Base-by-base conservation (phyloP, 2,329 filamentous ascomycete species). In the Hymenoscyphus fructigenus region DNA sequence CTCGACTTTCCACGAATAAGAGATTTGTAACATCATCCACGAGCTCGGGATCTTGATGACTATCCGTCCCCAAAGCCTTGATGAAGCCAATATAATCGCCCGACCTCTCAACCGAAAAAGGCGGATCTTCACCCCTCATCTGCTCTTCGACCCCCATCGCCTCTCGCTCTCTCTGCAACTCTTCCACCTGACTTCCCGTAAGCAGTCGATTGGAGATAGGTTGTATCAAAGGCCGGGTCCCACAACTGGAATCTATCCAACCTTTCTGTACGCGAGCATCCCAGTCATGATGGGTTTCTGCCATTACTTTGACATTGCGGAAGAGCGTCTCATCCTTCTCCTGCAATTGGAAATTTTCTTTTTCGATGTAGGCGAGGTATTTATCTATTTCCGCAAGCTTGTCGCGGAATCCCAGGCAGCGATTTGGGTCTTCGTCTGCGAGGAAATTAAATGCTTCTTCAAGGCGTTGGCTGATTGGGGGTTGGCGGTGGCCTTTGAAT, bases 361-460 rank as follows among this genome's bases (percentile, higher is more conserved):
- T 50, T 56, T 70, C 62, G 38, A 73, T 53, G 28, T 69, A 59
- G 17, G 61, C 28, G 14, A 75, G 36, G 34, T 71, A 75, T 15
- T 70, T 68, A 53, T 72, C 67, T n/a, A 75, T 71, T 29, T 75
- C 60, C 0, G 6, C 70, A 7, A 79, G 72, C 60, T 79, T 78
- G 12, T 66, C 58, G 1, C 77, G 69, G 77, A 82, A 85, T 55
- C 75, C 68, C 1, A 75, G 56, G 64, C 77, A 78, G 17, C 80
- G 77, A 63, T 81, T 77, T 5, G 74, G 69, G 67, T 86, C 82
- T 66, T 83, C 79, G 34, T 84, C 81, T 3, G 78, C 71, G 26
- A 87, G 79, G 66, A 83, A 86, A 67, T 79, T 80, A 59, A 72
- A 67, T n/a, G 74, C 64, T 44, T 76, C 72, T 47, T 71, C 36